phyloP scores from a whole-genome alignment of 345 rosid genomes.

The Durio zibethinus region DNA sequence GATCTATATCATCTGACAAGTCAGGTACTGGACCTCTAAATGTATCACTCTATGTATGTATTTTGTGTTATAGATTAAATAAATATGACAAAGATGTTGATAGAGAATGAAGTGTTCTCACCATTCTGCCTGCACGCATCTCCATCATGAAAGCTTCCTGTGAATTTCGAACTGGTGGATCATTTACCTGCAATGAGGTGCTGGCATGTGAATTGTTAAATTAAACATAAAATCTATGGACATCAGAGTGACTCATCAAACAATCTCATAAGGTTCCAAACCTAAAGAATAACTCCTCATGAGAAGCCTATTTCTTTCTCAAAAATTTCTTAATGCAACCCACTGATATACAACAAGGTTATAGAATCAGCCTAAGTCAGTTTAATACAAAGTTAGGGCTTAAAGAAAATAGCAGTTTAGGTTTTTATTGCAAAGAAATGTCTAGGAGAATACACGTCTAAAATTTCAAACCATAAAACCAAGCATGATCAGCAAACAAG shows the following conservation, averaged over 20 bases:
- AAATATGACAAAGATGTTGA: background rate
- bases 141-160: slow-evolving; percentile 96
- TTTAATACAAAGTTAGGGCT: background rate
- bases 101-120: slow-evolving; percentile 18
- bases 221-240: background rate
- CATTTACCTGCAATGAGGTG: slow-evolving; percentile 53
- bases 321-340: background rate
- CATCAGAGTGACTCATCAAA: background rate
- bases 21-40: background rate
- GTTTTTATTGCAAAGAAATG: background rate
- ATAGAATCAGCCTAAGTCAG: background rate
- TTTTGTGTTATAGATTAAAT: background rate
- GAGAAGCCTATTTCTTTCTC: background rate
- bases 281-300: background rate
- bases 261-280: background rate
- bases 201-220: background rate
- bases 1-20: background rate
- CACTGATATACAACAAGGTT: background rate
- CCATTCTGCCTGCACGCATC: slow-evolving; percentile 94
- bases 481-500: background rate
- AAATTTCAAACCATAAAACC: background rate
- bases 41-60: background rate
- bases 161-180: slow-evolving; percentile 70
- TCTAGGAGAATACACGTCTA: background rate
- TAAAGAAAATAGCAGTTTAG: background rate